Evolutionary conservation across 192 early-diverging fungal genomes (phyloP).

Genomic region (Physocladia obscura): DNA sequence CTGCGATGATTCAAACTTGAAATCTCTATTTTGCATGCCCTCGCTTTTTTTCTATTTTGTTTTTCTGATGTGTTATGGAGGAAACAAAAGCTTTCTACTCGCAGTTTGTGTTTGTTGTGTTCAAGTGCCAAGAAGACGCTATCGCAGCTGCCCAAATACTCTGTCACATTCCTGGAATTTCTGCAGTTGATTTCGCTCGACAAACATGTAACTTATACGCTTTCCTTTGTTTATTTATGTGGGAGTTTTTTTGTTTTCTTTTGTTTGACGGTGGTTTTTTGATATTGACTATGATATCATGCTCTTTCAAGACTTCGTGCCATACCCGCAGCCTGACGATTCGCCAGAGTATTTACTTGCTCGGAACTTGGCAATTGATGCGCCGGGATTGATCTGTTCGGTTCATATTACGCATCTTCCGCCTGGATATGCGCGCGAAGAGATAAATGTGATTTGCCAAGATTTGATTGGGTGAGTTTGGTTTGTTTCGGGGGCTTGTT

Average conservation of each 20-base stretch:
- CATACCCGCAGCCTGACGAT: conserved; percentile 21
- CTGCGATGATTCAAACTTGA: background rate
- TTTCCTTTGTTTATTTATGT: background rate
- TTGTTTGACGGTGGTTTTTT: too few species aligned
- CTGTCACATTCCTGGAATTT: conserved; percentile 1
- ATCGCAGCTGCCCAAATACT: background rate
- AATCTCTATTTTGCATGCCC: background rate
- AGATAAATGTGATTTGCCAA: background rate
- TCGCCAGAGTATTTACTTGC: background rate
- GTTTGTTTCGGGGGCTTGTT: background rate
- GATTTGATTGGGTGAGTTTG: conserved; percentile 7
- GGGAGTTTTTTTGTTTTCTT: too few species aligned
- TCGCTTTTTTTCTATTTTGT: too few species aligned
- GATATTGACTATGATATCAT: too few species aligned
- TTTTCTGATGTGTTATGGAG: too few species aligned
- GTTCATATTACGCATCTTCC: conserved; percentile 23
- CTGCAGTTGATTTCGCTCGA: background rate
- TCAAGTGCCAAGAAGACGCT: background rate
- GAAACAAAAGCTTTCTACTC: conserved; percentile 15
- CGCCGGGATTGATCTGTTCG: background rate
- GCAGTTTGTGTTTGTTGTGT: conserved; percentile 15
- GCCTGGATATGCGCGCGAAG: conserved; percentile 12
- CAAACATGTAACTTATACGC: background rate
- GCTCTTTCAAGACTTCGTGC: conserved; percentile 3
- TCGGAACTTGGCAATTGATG: too few species aligned